Evolutionary conservation across 2,329 filamentous ascomycete species (phyloP).

Genomic region (Cladosporium oxysporum): DNA sequence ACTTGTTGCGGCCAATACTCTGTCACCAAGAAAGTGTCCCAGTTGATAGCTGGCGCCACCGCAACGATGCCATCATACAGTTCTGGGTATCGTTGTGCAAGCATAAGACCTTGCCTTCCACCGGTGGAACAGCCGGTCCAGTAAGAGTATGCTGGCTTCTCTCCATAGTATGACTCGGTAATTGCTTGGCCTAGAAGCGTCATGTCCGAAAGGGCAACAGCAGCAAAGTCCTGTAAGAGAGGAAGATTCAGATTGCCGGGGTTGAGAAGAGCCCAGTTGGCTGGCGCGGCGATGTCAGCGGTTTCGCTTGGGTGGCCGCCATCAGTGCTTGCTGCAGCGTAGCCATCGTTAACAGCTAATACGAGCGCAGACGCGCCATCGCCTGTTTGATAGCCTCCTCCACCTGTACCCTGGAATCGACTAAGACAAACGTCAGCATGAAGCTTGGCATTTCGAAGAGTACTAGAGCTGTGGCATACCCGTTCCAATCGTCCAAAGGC

Average conservation of each 20-base stretch:
- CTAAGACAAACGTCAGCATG: background rate
- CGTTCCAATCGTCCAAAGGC: slow-evolving; percentile 36
- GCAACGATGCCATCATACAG: slow-evolving; percentile 46
- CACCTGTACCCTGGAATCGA: slow-evolving; percentile 40
- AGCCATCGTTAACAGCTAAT: slow-evolving; percentile 29
- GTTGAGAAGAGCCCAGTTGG: slow-evolving; percentile 30
- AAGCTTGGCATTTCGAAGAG: background rate
- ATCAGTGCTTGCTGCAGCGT: slow-evolving; percentile 23
- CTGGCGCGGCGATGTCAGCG: slow-evolving; percentile 17
- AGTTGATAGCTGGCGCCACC: slow-evolving; percentile 43
- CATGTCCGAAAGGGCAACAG: slow-evolving; percentile 38
- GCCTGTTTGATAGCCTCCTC: slow-evolving; percentile 36
- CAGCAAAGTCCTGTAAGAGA: slow-evolving; percentile 39
- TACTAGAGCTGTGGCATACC: slow-evolving; percentile 32
- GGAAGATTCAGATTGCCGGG: slow-evolving; percentile 39
- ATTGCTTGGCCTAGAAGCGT: slow-evolving; percentile 37
- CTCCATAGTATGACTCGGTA: slow-evolving; percentile 36
- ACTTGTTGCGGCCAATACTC: slow-evolving; percentile 36
- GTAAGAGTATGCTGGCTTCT: slow-evolving; percentile 39
- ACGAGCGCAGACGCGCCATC: slow-evolving; percentile 20
- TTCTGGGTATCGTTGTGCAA: slow-evolving; percentile 41
- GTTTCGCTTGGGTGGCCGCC: slow-evolving; percentile 17
- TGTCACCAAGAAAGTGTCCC: slow-evolving; percentile 33
- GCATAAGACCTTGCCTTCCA: slow-evolving; percentile 41
- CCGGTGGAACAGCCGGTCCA: slow-evolving; percentile 43